A percentile compares a stretch with the other conserved stretches of the same genome.
Evolutionary conservation across 2,329 filamentous ascomycete genomes (phyloP).

Genomic region (Botryotinia convoluta): DNA sequence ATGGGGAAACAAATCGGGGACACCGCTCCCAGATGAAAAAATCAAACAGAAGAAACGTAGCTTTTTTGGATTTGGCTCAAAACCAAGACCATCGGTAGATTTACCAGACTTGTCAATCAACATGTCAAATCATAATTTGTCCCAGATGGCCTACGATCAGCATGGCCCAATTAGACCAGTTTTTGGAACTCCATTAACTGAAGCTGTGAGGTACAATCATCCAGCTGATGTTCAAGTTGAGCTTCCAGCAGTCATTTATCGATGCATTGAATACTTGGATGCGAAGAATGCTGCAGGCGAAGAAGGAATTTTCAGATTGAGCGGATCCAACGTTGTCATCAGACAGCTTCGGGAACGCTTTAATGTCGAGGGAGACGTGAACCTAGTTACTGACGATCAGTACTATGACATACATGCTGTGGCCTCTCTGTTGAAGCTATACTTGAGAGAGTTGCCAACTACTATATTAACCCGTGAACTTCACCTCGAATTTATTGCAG

Average conservation of each 20-base stretch:
- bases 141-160: constrained; percentile 44
- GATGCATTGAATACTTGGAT: constrained; percentile 90
- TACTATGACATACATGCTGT: constrained; percentile 97
- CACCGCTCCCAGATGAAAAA: constrained; percentile 65
- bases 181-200: constrained; percentile 81
- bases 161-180: constrained; percentile 63
- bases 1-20: constrained; percentile 77
- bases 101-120: constrained; percentile 54
- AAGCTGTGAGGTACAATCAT: constrained; percentile 79
- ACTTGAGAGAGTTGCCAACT: constrained; percentile 85
- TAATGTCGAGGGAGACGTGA: constrained; percentile 88
- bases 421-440: constrained; percentile 89
- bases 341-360: constrained; percentile 89
- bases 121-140: constrained; percentile 46
- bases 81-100: constrained; percentile 57
- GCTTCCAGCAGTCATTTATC: constrained; percentile 88
- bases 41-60: constrained; percentile 72
- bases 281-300: constrained; percentile 77
- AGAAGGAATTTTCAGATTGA: constrained; percentile 94
- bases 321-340: constrained; percentile 94
- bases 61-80: constrained; percentile 68
- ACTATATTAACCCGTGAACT: constrained; percentile 90
- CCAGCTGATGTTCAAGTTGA: constrained; percentile 71
- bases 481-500: constrained; percentile 81
- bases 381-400: constrained; percentile 75